Evolutionary conservation across 192 early-diverging fungal genomes (phyloP), one percentile per base, ranked within the genome.

Genomic region (Glomus cerebriforme): DNA sequence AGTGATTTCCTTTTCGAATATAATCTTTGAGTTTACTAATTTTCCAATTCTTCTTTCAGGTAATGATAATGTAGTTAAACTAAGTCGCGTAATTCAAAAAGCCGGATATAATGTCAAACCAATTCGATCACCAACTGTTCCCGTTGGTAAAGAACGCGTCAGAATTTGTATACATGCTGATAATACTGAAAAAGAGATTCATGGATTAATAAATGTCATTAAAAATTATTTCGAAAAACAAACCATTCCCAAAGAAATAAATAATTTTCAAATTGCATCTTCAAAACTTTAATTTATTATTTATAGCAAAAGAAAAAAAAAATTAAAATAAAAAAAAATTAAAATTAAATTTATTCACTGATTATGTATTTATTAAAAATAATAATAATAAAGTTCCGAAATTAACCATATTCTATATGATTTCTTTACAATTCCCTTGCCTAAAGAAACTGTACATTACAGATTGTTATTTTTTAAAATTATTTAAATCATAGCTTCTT

Each of bases 81-180:
- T 78, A 59, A 58, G 77, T 59, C 85, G 65, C 79, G 80, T 87
- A n/a, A 83, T 88, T 49, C 64, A 80, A 13, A 39, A 59, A 22
- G 81, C 81, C 2, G 86, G 91, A 0, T 89, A 91, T 31, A 93
- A 91, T 82, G 93, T 94, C 15, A 88, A 92, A 26, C 91, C 95
- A 0, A 95, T 96, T 59, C 82, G 91, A 3, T 92, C 90, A 6
- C 95, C 95, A 6, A 95, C 93, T 9, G 95, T 96, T 0, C 91
- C 93, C 2, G 86, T 85, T 59, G 95, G 95, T 0, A 85, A 86
- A 37, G 95, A 96, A 75, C 88, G 95, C 6, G 86, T 96, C n/a
- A 85, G 95, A 3, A 92, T 96, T n/a, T 96, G 95, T 80, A 69
- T 96, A 19, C 95, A 96, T 84, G 87, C 87, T 13, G 86, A 94